These are phyloP conservation scores for Astragalus glycyphyllos DNA, from an alignment of 306 rosid genomes.

Conservation along the genomic window DNA sequence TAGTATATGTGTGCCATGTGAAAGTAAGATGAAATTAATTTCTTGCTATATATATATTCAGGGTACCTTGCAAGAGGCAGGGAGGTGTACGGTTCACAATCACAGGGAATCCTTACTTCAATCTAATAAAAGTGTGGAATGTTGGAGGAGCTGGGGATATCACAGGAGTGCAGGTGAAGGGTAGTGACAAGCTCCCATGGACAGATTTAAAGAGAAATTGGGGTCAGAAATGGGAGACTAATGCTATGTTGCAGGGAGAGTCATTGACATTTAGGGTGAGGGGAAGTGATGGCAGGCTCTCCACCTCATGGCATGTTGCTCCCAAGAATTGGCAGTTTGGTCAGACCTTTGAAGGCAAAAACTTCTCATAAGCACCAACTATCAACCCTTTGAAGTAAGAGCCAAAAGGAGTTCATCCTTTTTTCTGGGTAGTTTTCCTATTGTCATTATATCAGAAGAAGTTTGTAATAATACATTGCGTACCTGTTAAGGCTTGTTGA, in stretches of 20 bases:
- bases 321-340: constrained; percentile 81
- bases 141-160: constrained; percentile 87
- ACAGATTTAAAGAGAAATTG: constrained; percentile 58
- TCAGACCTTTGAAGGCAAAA: constrained; percentile 72
- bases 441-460: not conserved
- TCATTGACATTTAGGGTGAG: constrained; percentile 64
- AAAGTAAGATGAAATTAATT: not conserved
- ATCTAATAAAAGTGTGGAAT: constrained; percentile 64
- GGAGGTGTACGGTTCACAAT: constrained; percentile 80
- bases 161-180: constrained; percentile 61
- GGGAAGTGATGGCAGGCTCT: constrained; percentile 63
- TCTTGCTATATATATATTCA: not conserved
- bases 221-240: constrained; percentile 84
- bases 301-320: constrained; percentile 52
- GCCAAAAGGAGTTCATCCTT: not conserved
- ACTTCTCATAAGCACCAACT: constrained; percentile 42
- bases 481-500: too few relatives aligned
- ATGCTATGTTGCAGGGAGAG: constrained; percentile 65
- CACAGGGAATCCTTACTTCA: constrained; percentile 76
- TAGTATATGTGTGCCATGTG: too few relatives aligned
- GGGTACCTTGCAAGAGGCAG: constrained; percentile 63
- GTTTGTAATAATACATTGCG: not conserved
- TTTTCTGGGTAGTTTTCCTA: not conserved
- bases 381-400: not conserved
- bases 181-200: constrained; percentile 61